Conservation (phyloP, 768 basidiomycete genomes). For the Rhizopogon vulgaris region DNA sequence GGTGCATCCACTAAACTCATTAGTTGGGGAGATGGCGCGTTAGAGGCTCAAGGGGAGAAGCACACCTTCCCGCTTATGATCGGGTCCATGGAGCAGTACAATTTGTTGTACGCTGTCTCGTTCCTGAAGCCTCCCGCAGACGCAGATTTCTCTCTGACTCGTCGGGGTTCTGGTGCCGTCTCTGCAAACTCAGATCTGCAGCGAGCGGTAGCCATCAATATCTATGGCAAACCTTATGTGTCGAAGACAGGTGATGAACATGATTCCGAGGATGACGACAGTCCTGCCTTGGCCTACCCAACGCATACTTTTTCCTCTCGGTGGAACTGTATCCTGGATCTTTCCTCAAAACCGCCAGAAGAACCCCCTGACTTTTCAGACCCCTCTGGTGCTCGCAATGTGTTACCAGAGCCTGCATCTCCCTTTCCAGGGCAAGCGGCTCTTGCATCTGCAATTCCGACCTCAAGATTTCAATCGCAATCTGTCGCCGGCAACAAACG, state of each 20-base stretch:
- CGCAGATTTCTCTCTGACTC: slow-evolving; percentile 30
- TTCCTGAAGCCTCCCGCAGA: slow-evolving; percentile 66
- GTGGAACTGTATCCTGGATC: slow-evolving; percentile 88
- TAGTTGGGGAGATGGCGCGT: slow-evolving; percentile 39
- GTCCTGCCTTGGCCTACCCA: slow-evolving; percentile 39
- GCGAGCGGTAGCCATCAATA: slow-evolving; percentile 73
- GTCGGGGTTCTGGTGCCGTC: slow-evolving; percentile 28
- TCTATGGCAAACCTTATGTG: slow-evolving; percentile 67
- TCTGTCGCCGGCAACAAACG: slow-evolving; percentile 54
- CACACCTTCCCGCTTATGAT: slow-evolving; percentile 66
- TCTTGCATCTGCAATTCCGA: slow-evolving; percentile 13
- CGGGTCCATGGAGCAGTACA: slow-evolving; percentile 74
- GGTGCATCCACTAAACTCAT: slow-evolving; percentile 47
- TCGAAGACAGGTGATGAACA: slow-evolving; percentile 13
- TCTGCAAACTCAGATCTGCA: slow-evolving; percentile 45
- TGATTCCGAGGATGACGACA: slow-evolving; percentile 9
- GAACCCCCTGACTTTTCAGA: slow-evolving; percentile 14
- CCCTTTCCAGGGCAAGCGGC: slow-evolving; percentile 55
- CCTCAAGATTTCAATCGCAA: slow-evolving; percentile 23
- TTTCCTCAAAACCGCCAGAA: slow-evolving; percentile 36
- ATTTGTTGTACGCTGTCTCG: slow-evolving; percentile 84
- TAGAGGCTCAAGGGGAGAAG: slow-evolving; percentile 28
- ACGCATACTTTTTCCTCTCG: slow-evolving; percentile 74
- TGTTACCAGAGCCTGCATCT: slow-evolving; percentile 70
- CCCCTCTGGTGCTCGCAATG: slow-evolving; percentile 25